Percentiles rank a stretch among this genome's conserved stretches.
Evolutionary conservation across 179 eudicot genomes (phyloP).

Genomic region (Camellia oleifera): DNA sequence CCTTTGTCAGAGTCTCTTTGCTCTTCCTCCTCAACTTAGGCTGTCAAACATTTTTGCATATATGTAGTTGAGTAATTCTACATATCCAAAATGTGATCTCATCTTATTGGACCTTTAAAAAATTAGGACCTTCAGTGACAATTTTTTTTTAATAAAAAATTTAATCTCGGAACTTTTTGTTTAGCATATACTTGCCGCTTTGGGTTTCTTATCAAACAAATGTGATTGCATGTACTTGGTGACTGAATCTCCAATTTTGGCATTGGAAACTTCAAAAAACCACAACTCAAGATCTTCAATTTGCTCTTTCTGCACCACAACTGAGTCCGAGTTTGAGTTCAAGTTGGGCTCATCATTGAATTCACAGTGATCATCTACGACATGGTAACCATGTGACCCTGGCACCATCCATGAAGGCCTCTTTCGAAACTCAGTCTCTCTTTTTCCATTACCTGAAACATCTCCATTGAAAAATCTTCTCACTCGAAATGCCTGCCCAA

Average conservation of each 20-base stretch:
- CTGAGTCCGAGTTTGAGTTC: constrained; percentile 32
- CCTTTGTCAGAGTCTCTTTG: constrained; percentile 64
- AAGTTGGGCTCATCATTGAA: constrained; percentile 3
- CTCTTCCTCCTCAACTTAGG: constrained; percentile 41
- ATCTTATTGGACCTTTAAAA: too few relatives aligned
- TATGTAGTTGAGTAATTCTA: too few relatives aligned
- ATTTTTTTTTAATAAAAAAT: too few relatives aligned
- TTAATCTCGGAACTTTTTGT: too few relatives aligned
- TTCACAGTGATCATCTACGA: constrained; percentile 37
- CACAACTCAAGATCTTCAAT: constrained; percentile 52
- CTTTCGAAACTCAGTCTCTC: constrained; percentile 24
- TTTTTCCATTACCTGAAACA: constrained; percentile 9
- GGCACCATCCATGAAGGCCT: constrained; percentile 61
- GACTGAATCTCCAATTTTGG: constrained; percentile 35
- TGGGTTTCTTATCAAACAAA: constrained; percentile 50
- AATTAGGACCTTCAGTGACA: too few relatives aligned
- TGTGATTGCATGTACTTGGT: constrained; percentile 52
- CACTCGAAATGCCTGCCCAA: too few relatives aligned
- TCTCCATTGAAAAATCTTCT: too few relatives aligned
- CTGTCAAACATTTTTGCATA: constrained; percentile 15
- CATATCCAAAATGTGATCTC: too few relatives aligned
- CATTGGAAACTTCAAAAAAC: constrained; percentile 58
- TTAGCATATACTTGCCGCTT: constrained; percentile 30
- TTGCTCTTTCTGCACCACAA: constrained; percentile 66
- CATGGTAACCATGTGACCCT: constrained; percentile 61